A percentile compares a stretch with the other conserved stretches of the same genome.
Conservation (phyloP, 1,139 yeast species). For the Wickerhamomyces sp. region DNA sequence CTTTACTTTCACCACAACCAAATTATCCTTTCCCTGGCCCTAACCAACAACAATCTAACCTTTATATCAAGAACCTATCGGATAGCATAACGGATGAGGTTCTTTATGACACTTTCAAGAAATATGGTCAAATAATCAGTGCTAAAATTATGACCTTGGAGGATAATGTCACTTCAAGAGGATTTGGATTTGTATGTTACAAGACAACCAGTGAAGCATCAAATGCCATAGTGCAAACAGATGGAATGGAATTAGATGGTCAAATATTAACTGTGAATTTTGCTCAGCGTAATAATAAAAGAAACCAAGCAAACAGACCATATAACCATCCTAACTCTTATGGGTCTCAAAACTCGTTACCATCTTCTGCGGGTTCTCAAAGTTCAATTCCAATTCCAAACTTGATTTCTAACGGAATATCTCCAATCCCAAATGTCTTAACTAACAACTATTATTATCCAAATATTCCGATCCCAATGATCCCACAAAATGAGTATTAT, state of each 20-base stretch:
- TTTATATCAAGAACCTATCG: slow-evolving; percentile 53
- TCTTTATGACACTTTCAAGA: slow-evolving; percentile 27
- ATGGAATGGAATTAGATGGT: slow-evolving; percentile 30
- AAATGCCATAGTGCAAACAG: slow-evolving; percentile 40
- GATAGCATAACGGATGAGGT: slow-evolving; percentile 34
- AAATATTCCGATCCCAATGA: not conserved
- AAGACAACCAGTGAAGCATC: slow-evolving; percentile 43
- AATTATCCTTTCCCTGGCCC: slow-evolving; percentile 32
- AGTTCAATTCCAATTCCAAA: not conserved
- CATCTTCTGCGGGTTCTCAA: not conserved
- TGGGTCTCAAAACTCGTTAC: too few relatives aligned
- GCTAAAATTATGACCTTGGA: slow-evolving; percentile 45
- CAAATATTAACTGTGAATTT: slow-evolving; percentile 30
- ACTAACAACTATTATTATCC: not conserved
- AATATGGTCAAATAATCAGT: slow-evolving; percentile 41
- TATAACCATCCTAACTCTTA: not conserved
- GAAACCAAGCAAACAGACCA: not conserved
- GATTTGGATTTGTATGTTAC: slow-evolving; percentile 50
- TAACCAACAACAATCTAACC: slow-evolving; percentile 50
- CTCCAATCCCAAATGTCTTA: too few relatives aligned
- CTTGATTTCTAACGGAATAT: too few relatives aligned
- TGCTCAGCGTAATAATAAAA: slow-evolving; percentile 30
- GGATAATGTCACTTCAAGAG: slow-evolving; percentile 34
- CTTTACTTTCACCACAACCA: slow-evolving; percentile 15
- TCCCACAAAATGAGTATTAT: not conserved